These are phyloP conservation scores for Aristolochia californica DNA, from an alignment of 164 flowering plant genomes.

Conservation along the genomic window DNA sequence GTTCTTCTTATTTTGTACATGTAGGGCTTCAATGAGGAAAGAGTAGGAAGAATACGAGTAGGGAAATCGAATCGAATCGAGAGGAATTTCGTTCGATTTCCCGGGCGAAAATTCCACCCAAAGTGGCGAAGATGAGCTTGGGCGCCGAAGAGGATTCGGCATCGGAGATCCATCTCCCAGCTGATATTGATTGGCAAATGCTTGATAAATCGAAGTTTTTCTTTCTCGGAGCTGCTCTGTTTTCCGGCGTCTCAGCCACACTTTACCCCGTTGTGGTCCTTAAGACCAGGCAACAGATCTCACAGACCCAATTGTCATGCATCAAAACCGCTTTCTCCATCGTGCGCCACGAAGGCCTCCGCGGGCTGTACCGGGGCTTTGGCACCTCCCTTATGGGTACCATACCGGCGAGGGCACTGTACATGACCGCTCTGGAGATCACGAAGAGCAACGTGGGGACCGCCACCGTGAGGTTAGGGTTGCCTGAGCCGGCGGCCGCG, in stretches of 20 bases:
- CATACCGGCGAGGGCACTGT: conserved; percentile 75
- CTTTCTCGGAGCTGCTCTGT: conserved; percentile 76
- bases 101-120: background rate
- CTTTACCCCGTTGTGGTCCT: conserved; percentile 58
- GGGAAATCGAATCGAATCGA: background rate
- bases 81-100: background rate
- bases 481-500: conserved; percentile 46
- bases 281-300: conserved; percentile 60
- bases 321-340: conserved; percentile 31
- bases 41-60: background rate
- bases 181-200: conserved; percentile 86
- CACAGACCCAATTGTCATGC: conserved; percentile 26
- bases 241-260: conserved; percentile 58
- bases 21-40: background rate
- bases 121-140: conserved; percentile 60
- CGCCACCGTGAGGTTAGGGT: conserved; percentile 39
- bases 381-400: conserved; percentile 77
- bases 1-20: background rate
- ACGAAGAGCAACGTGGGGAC: conserved; percentile 64
- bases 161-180: conserved; percentile 63
- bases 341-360: conserved; percentile 42
- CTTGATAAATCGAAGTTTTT: conserved; percentile 81
- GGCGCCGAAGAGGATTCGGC: conserved; percentile 48
- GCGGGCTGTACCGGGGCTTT: conserved; percentile 69
- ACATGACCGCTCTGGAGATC: conserved; percentile 71